Conservation (phyloP, 139 green algal genomes). For the Nannochloris sp. region DNA sequence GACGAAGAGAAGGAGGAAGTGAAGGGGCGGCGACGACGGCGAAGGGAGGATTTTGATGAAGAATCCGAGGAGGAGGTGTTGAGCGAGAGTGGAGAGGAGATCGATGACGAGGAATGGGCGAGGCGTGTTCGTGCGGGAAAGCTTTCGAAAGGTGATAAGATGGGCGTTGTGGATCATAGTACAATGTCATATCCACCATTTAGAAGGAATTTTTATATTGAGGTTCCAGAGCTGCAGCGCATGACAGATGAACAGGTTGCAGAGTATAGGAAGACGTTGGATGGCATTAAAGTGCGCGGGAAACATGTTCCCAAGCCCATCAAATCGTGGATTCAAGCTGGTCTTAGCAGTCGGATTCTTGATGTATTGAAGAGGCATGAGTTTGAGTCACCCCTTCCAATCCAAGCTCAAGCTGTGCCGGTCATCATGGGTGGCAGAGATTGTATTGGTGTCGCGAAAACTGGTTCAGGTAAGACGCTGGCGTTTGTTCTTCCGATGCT, state of each 20-base stretch:
- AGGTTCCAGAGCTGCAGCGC: conserved; percentile 59
- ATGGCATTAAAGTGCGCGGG: conserved; percentile 79
- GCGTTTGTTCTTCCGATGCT: conserved; percentile 95
- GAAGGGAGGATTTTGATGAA: conserved; percentile 2
- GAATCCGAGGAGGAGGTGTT: conserved; percentile 2
- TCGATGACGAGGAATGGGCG: conserved; percentile 57
- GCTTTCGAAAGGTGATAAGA: conserved; percentile 82
- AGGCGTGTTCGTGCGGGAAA: conserved; percentile 53
- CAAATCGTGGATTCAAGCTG: conserved; percentile 73
- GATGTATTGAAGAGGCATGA: conserved; percentile 63
- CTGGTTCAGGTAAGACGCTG: conserved; percentile 93
- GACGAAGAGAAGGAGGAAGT: conserved; percentile 62
- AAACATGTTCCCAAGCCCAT: conserved; percentile 81
- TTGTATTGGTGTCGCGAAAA: conserved; percentile 98
- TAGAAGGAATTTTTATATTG: conserved; percentile 82
- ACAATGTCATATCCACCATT: conserved; percentile 71
- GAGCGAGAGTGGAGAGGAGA: conserved; percentile 20
- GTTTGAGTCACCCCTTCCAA: conserved; percentile 80
- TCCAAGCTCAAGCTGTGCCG: conserved; percentile 92
- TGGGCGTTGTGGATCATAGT: conserved; percentile 72
- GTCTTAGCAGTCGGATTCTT: conserved; percentile 63
- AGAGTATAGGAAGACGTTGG: conserved; percentile 54
- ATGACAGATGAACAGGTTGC: conserved; percentile 65
- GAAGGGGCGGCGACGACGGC: neutral
- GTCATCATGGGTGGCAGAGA: conserved; percentile 94